phyloP scores from a whole-genome alignment of 164 flowering plant genomes.

The Santalum album region DNA sequence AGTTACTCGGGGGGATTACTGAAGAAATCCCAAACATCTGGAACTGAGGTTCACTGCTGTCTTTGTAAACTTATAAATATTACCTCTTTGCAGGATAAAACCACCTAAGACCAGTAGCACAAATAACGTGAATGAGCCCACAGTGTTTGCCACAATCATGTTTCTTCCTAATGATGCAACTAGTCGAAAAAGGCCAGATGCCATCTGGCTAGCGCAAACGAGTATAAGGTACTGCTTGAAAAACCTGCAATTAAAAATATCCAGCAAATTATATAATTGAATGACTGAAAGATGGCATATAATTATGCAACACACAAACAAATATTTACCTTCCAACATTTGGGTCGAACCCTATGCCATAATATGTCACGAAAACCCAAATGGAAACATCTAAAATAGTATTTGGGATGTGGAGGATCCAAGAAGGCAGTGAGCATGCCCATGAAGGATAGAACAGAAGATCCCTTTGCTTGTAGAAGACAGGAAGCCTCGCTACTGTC shows the following conservation, averaged over 20 bases:
- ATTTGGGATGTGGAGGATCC: constrained; percentile 30
- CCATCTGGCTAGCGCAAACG: constrained; percentile 26
- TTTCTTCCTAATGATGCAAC: constrained; percentile 27
- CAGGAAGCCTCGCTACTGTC: constrained; percentile 41
- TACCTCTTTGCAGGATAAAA: constrained; percentile 44
- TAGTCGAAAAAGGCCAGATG: constrained; percentile 29
- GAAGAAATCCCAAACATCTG: too few relatives aligned
- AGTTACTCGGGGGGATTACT: neutral
- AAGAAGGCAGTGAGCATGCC: constrained; percentile 43
- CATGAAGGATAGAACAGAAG: constrained; percentile 49
- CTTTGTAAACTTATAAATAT: too few relatives aligned
- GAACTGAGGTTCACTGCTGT: neutral
- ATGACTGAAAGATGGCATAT: neutral
- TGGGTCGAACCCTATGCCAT: constrained; percentile 38
- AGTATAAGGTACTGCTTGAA: constrained; percentile 30
- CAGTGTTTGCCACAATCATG: constrained; percentile 29
- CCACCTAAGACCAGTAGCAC: constrained; percentile 40
- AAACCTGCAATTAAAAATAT: constrained; percentile 26
- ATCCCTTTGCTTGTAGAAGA: constrained; percentile 61
- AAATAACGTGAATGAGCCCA: constrained; percentile 42
- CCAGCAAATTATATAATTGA: neutral
- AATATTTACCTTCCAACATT: constrained; percentile 20
- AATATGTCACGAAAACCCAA: constrained; percentile 33
- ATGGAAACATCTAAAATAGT: constrained; percentile 24
- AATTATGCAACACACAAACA: neutral